Base-by-base conservation (phyloP, 2,329 filamentous ascomycete species). In the Fusarium keratoplasticum region DNA sequence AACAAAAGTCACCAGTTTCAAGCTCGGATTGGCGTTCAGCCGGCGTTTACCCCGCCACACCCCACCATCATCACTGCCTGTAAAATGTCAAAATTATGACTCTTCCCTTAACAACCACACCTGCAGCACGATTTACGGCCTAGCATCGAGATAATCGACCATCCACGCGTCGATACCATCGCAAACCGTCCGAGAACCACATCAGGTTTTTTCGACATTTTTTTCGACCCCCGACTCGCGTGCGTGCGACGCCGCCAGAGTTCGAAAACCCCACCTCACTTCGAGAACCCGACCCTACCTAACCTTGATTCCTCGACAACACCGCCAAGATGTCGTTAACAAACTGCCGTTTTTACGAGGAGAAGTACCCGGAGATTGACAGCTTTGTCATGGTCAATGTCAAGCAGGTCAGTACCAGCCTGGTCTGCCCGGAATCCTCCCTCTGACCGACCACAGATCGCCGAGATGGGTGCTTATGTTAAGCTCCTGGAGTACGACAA, bases 321-420 rank as follows among this genome's bases (percentile, higher is more conserved):
- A 83, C 86, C 87, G 87, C 89, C 90, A 93, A 83, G 81, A 97
- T 97, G 94, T 97, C 95, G 86, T 91, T 97, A 88, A 96, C 94
- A 83, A 97, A 97, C 87, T 97, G 94, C 86, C 95, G 95, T 81
- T 98, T 97, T 86, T 98, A 98, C 85, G 95, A 98, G 89, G 95
- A 98, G 87, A 97, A 97, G 86, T 98, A 93, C 73, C 82, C 83
- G 79, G 96, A 98, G 89, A 96, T 99, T 83, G 96, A 99, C 87
- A 97, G 95, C 89, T 98, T 98, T 87, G 97, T 99, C 83, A 99
- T 99, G 96, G 96, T 99, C 84, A 99, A 98, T 86, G 96, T 98
- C 81, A 97, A 98, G 91, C 95, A 98, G 92, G 94, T 95, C 83
- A 73, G 89, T 81, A 67, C 64, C 64, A 66, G 29, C 57, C 54